phyloP scores from a whole-genome alignment of 2,329 filamentous ascomycete species.

The Aspergillus versicolor region DNA sequence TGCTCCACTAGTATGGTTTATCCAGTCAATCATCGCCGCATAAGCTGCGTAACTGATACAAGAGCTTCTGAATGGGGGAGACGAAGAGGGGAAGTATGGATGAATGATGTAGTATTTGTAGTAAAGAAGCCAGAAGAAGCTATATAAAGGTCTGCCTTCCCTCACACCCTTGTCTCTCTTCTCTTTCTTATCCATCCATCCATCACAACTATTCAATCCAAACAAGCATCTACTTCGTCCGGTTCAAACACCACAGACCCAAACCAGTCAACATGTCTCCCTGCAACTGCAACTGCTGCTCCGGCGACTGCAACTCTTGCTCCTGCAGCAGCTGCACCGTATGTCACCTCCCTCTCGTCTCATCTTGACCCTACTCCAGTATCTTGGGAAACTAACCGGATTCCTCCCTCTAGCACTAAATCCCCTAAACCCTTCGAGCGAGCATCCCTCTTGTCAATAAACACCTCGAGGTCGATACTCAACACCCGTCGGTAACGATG shows the following conservation, averaged over 20 bases:
- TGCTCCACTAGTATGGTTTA: not conserved
- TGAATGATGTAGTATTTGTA: too few relatives aligned
- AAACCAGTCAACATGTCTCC: slow-evolving; percentile 38
- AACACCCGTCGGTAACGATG: not conserved
- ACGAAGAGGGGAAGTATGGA: not conserved
- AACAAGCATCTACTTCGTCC: not conserved
- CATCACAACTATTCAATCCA: not conserved
- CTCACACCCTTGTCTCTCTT: not conserved
- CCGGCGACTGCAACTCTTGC: slow-evolving; percentile 41
- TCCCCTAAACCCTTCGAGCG: not conserved
- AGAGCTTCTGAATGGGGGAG: not conserved
- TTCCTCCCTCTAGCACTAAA: slow-evolving; percentile 1
- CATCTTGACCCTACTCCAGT: not conserved
- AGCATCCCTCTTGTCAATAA: slow-evolving; percentile 2
- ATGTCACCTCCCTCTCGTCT: slow-evolving; percentile 8
- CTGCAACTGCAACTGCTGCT: slow-evolving; percentile 44
- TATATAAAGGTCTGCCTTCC: slow-evolving; percentile 1
- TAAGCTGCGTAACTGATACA: not conserved
- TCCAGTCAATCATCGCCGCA: not conserved
- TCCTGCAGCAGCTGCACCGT: slow-evolving; percentile 40
- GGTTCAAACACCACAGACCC: slow-evolving; percentile 2
- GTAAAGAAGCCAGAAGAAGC: not conserved
- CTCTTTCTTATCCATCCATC: not conserved
- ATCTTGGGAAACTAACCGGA: not conserved
- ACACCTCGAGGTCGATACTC: slow-evolving; percentile 7